These are phyloP conservation scores for Podaxis sp. DNA, from an alignment of 768 basidiomycete species.

Conservation along the genomic window DNA sequence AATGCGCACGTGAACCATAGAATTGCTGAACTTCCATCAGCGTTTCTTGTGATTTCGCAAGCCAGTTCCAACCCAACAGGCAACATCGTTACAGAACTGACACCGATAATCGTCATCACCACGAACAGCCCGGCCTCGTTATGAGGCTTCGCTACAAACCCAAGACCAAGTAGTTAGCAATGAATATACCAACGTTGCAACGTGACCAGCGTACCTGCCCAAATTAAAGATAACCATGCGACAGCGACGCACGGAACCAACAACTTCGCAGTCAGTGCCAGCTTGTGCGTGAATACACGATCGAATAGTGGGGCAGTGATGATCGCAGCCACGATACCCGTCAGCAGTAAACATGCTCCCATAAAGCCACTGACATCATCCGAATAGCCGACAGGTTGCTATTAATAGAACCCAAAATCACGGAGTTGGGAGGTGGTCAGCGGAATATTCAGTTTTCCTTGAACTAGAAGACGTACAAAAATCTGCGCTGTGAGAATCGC, in stretches of 20 bases:
- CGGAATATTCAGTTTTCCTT: not conserved
- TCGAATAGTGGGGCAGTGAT: slow-evolving; percentile 76
- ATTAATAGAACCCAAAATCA: slow-evolving; percentile 1
- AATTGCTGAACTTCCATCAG: slow-evolving; percentile 73
- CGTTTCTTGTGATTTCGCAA: slow-evolving; percentile 77
- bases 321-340: slow-evolving; percentile 69
- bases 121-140: slow-evolving; percentile 60
- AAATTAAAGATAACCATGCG: slow-evolving; percentile 74
- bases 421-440: not conserved
- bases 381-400: slow-evolving; percentile 76
- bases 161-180: not conserved
- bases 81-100: slow-evolving; percentile 63
- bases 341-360: slow-evolving; percentile 63
- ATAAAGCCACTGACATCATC: slow-evolving; percentile 64
- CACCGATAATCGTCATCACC: slow-evolving; percentile 68
- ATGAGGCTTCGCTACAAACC: slow-evolving; percentile 52
- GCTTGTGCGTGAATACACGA: slow-evolving; percentile 73
- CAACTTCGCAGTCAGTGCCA: slow-evolving; percentile 57
- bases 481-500: slow-evolving; percentile 66
- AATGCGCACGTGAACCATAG: slow-evolving; percentile 69
- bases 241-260: slow-evolving; percentile 60
- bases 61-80: slow-evolving; percentile 77
- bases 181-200: not conserved
- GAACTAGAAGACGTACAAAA: slow-evolving; percentile 45
- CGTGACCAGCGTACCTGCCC: slow-evolving; percentile 59